A percentile compares a stretch with the other conserved stretches of the same genome.
phyloP scores from a whole-genome alignment of 768 basidiomycete genomes.

The Suillus hirtellus region DNA sequence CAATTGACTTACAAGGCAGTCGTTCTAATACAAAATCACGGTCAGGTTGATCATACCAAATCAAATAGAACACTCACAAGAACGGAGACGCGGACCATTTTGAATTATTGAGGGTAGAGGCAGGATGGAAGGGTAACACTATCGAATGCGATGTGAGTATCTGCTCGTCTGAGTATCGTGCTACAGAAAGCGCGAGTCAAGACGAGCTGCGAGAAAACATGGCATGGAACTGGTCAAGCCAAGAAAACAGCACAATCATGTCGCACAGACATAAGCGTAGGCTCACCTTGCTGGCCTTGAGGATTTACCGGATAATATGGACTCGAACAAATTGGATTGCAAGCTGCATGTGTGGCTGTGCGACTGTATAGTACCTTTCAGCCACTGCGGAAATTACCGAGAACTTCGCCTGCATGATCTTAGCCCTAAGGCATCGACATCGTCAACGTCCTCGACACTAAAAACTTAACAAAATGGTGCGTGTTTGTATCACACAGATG shows the following conservation, averaged over 20 bases:
- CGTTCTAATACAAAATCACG: slow-evolving; percentile 40
- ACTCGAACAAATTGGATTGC: neutral
- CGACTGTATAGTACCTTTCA: slow-evolving; percentile 37
- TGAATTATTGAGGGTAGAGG: slow-evolving; percentile 24
- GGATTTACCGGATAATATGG: slow-evolving; percentile 20
- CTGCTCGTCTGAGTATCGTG: slow-evolving; percentile 84
- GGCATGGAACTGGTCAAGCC: slow-evolving; percentile 12
- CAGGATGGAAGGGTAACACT: slow-evolving; percentile 23
- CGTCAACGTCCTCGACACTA: slow-evolving; percentile 26
- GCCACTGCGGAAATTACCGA: slow-evolving; percentile 33
- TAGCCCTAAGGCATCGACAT: slow-evolving; percentile 16
- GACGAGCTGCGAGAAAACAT: slow-evolving; percentile 31
- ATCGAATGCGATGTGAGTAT: slow-evolving; percentile 35
- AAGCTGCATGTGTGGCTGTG: slow-evolving; percentile 13
- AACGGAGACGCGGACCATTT: slow-evolving; percentile 90
- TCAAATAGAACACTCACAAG: slow-evolving; percentile 44
- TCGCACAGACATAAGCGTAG: slow-evolving; percentile 14
- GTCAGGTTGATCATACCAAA: neutral
- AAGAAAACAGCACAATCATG: neutral
- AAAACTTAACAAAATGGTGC: slow-evolving; percentile 51
- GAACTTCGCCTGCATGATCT: neutral
- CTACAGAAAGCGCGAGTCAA: slow-evolving; percentile 83
- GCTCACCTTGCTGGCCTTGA: slow-evolving; percentile 47
- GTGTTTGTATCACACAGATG: slow-evolving; percentile 12
- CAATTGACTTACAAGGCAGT: slow-evolving; percentile 48